phyloP scores from a whole-genome alignment of 345 rosid species.

The Geranium rotundifolium region DNA sequence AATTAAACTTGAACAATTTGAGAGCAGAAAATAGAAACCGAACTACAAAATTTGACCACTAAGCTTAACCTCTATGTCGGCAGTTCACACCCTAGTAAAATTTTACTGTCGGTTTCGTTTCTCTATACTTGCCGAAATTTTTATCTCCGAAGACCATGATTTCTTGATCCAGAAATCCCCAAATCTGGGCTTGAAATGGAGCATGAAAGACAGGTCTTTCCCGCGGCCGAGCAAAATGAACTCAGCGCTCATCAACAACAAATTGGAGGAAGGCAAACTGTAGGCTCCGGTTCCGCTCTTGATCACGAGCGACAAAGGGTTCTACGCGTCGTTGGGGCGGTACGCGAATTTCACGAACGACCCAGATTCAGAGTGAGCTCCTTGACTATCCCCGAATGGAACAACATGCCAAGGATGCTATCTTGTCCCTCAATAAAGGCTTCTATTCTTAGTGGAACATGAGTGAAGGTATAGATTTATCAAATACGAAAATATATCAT shows the following conservation, averaged over 20 bases:
- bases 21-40: too few species aligned
- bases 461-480: too few species aligned
- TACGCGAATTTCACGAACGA: constrained; percentile 70
- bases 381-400: constrained; percentile 72
- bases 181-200: constrained; percentile 75
- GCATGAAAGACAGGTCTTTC: constrained; percentile 78
- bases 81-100: too few species aligned
- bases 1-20: too few species aligned
- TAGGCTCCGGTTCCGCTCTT: constrained; percentile 72
- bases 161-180: constrained; percentile 89
- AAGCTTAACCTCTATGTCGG: too few species aligned
- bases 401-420: constrained; percentile 70
- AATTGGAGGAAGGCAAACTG: constrained; percentile 63
- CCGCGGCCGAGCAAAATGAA: constrained; percentile 65
- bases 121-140: constrained; percentile 31
- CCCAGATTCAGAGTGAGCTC: constrained; percentile 81
- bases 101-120: too few species aligned
- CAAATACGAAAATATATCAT: too few species aligned
- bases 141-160: constrained; percentile 49
- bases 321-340: constrained; percentile 82
- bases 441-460: constrained; percentile 84
- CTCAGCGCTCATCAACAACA: constrained; percentile 94
- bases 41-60: too few species aligned
- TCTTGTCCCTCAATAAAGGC: constrained; percentile 70
- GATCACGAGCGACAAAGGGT: constrained; percentile 75